Percentiles rank a stretch among this genome's conserved stretches.
Evolutionary conservation across 768 basidiomycete species (phyloP).

Genomic region (Suillus fuscotomentosus): DNA sequence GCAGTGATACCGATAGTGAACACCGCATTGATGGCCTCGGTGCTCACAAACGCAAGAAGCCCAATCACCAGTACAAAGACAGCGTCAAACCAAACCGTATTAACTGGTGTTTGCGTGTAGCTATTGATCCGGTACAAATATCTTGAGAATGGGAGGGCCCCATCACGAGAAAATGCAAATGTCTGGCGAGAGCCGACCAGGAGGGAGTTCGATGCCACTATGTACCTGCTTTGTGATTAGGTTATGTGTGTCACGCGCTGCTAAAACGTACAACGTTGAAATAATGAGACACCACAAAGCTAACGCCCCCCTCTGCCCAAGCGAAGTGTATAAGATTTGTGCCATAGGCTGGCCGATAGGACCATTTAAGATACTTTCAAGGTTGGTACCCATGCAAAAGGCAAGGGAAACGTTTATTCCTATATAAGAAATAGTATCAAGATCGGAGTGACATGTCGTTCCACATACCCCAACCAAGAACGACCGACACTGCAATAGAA

Average conservation of each 20-base stretch:
- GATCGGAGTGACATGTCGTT: not conserved
- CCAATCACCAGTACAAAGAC: not conserved
- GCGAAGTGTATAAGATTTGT: not conserved
- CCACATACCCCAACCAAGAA: slow-evolving; percentile 1
- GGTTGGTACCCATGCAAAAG: not conserved
- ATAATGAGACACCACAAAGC: slow-evolving; percentile 1
- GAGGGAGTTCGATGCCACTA: not conserved
- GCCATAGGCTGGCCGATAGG: not conserved
- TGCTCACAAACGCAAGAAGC: not conserved
- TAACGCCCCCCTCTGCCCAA: not conserved
- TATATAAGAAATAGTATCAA: not conserved
- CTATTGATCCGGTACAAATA: not conserved
- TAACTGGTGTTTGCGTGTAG: not conserved
- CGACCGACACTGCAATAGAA: not conserved
- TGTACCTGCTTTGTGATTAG: not conserved
- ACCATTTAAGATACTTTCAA: not conserved
- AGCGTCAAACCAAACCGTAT: not conserved
- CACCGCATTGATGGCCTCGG: not conserved
- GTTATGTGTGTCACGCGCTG: not conserved
- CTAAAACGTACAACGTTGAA: not conserved
- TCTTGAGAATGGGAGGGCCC: not conserved
- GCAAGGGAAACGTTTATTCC: not conserved
- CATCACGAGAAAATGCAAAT: slow-evolving; percentile 1
- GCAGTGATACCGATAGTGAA: not conserved
- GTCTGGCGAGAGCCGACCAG: not conserved